Conservation (phyloP, 2,329 filamentous ascomycete species). For the Fusarium camptoceras region DNA sequence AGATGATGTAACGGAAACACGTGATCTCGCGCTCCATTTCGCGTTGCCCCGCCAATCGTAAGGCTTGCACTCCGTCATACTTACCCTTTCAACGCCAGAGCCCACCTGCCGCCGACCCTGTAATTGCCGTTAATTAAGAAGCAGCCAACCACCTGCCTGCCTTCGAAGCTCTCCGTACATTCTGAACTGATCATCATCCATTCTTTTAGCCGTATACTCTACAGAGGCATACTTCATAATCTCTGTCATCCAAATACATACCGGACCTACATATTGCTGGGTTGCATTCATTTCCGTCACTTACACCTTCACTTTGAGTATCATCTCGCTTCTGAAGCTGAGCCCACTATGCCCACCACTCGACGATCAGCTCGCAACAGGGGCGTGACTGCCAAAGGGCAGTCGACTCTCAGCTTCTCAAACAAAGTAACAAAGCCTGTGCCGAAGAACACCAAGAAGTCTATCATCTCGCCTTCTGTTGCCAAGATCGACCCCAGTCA, state of each 20-base stretch:
- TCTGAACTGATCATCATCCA: slow-evolving; percentile 18
- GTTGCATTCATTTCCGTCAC: slow-evolving; percentile 1
- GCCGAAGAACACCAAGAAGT: slow-evolving; percentile 61
- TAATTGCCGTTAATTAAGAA: slow-evolving; percentile 2
- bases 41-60: slow-evolving; percentile 66
- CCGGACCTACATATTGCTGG: neutral
- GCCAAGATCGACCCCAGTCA: slow-evolving; percentile 51
- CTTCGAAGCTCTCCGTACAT: neutral
- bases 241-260: neutral
- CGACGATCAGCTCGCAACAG: slow-evolving; percentile 59
- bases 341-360: slow-evolving; percentile 61
- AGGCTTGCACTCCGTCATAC: slow-evolving; percentile 40
- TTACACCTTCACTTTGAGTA: slow-evolving; percentile 3
- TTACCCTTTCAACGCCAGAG: slow-evolving; percentile 3
- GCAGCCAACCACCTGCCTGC: neutral
- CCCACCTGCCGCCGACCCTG: slow-evolving; percentile 26
- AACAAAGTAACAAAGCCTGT: slow-evolving; percentile 67
- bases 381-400: slow-evolving; percentile 56
- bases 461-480: slow-evolving; percentile 52
- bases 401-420: slow-evolving; percentile 67
- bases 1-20: slow-evolving; percentile 50
- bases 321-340: slow-evolving; percentile 6
- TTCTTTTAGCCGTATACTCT: neutral
- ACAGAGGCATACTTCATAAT: neutral
- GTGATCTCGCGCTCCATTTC: slow-evolving; percentile 62